These are phyloP conservation scores for Torulaspora pretoriensis DNA, from an alignment of 1,139 yeast species.

Conservation along the genomic window DNA sequence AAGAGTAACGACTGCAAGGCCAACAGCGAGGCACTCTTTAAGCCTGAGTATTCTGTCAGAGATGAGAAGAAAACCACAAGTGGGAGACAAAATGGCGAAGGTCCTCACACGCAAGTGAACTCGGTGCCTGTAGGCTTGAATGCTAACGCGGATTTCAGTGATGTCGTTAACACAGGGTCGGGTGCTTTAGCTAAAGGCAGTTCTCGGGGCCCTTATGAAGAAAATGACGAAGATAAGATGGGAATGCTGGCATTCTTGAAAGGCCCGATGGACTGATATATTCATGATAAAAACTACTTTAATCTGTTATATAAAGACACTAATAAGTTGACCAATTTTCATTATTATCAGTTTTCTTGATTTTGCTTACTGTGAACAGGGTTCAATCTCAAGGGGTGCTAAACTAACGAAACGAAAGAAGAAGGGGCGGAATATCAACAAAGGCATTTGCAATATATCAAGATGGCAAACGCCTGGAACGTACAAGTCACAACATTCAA, in stretches of 20 bases:
- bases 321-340: not conserved
- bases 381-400: too few relatives aligned
- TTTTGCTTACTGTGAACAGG: too few relatives aligned
- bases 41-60: slow-evolving; percentile 11
- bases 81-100: not conserved
- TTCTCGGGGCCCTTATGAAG: not conserved
- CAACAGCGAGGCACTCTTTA: slow-evolving; percentile 4
- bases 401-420: too few relatives aligned
- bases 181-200: slow-evolving; percentile 1
- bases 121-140: not conserved
- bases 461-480: slow-evolving; percentile 7
- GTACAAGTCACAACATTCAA: slow-evolving; percentile 28
- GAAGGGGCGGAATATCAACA: too few relatives aligned
- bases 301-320: not conserved
- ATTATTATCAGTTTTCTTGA: too few relatives aligned
- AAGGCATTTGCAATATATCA: not conserved
- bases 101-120: not conserved
- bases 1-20: not conserved
- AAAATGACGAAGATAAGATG: slow-evolving; percentile 13
- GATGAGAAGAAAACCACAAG: not conserved
- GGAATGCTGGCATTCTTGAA: slow-evolving; percentile 25
- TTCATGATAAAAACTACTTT: not conserved
- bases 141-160: slow-evolving; percentile 11
- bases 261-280: slow-evolving; percentile 12
- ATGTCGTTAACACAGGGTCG: slow-evolving; percentile 6